phyloP scores from a whole-genome alignment of 1,284 basidiomycete species.

The Malassezia vespertilionis region DNA sequence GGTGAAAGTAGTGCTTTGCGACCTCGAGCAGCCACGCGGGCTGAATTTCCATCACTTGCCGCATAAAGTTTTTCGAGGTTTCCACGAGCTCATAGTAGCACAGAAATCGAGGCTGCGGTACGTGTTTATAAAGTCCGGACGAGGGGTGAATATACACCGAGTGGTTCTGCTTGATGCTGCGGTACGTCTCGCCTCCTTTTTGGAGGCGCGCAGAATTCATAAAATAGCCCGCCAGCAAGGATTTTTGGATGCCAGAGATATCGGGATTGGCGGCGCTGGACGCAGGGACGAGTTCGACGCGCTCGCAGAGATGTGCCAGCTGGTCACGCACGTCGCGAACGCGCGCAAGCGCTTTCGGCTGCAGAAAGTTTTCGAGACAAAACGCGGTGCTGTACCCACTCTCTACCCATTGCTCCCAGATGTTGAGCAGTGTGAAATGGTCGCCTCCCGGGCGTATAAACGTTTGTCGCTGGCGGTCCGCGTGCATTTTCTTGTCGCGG shows the following conservation, averaged over 20 bases:
- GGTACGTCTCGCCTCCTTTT: conserved; percentile 53
- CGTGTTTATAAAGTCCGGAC: conserved; percentile 83
- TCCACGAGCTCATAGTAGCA: conserved; percentile 81
- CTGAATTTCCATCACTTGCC: conserved; percentile 96
- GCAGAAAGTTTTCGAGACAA: conserved; percentile 68
- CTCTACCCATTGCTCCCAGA: conserved; percentile 98
- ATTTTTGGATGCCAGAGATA: conserved; percentile 83
- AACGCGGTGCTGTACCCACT: conserved; percentile 64
- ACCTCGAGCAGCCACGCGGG: conserved; percentile 81
- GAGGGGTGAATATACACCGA: conserved; percentile 94
- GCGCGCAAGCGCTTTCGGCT: conserved; percentile 85
- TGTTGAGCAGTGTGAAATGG: conserved; percentile 90
- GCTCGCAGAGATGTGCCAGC: conserved; percentile 83
- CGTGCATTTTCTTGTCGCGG: conserved; percentile 55
- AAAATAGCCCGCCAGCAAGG: conserved; percentile 87
- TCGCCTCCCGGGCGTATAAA: conserved; percentile 85
- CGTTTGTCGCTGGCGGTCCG: conserved; percentile 86
- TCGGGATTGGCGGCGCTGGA: conserved; percentile 81
- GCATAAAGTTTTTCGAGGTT: conserved; percentile 55
- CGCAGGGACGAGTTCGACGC: conserved; percentile 83
- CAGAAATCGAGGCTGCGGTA: conserved; percentile 75
- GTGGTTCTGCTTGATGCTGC: conserved; percentile 84
- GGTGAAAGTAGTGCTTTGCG: conserved; percentile 31
- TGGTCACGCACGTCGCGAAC: conserved; percentile 93
- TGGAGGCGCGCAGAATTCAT: conserved; percentile 61